These are phyloP conservation scores for Ambrosiella xylebori DNA, from an alignment of 2,329 filamentous ascomycete species.

Conservation along the genomic window DNA sequence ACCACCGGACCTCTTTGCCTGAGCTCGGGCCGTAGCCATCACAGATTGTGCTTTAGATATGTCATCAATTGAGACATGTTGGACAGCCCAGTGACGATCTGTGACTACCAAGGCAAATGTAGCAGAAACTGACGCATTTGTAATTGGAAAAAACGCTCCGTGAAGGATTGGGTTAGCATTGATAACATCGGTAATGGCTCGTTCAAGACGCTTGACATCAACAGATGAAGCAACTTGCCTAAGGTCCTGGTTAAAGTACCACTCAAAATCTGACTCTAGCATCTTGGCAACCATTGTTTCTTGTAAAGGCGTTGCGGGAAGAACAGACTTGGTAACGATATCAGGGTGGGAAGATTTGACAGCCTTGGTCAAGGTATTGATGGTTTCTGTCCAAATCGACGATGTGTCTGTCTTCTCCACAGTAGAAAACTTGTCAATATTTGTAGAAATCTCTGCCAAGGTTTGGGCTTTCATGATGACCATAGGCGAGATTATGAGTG, in stretches of 20 bases:
- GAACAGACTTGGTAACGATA: slow-evolving; percentile 33
- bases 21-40: slow-evolving; percentile 22
- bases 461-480: slow-evolving; percentile 58
- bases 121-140: slow-evolving; percentile 36
- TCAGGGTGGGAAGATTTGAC: slow-evolving; percentile 15
- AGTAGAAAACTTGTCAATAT: not conserved
- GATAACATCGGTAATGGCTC: slow-evolving; percentile 46
- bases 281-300: slow-evolving; percentile 76
- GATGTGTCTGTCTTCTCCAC: not conserved
- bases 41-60: slow-evolving; percentile 14
- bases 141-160: slow-evolving; percentile 52
- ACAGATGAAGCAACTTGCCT: slow-evolving; percentile 39
- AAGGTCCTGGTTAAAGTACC: slow-evolving; percentile 78
- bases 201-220: slow-evolving; percentile 37
- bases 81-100: slow-evolving; percentile 12
- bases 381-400: not conserved
- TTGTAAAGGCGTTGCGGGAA: slow-evolving; percentile 70
- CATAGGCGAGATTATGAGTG: slow-evolving; percentile 50
- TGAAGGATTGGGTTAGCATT: slow-evolving; percentile 51
- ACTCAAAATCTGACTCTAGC: slow-evolving; percentile 51
- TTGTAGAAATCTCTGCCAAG: slow-evolving; percentile 38
- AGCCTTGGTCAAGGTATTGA: not conserved
- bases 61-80: not conserved
- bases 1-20: slow-evolving; percentile 23
- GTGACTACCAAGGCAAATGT: slow-evolving; percentile 33